Percentiles rank a stretch among this genome's conserved stretches.
These are phyloP conservation scores for Phialocephala sp. DNA, from an alignment of 2,329 filamentous ascomycete genomes.

Conservation along the genomic window DNA sequence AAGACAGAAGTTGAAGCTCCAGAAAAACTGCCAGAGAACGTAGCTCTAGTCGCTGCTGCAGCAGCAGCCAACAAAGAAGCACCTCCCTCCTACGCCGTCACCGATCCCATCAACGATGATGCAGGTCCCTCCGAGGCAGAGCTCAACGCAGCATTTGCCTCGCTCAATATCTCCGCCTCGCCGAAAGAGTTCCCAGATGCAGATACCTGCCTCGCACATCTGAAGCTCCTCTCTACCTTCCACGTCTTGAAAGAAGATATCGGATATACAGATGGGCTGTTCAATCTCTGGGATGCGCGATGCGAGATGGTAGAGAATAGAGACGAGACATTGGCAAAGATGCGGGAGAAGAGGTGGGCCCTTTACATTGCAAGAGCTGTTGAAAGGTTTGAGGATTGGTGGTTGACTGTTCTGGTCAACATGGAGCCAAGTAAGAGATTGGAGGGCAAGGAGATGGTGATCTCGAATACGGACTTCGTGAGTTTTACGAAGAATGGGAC, in stretches of 20 bases:
- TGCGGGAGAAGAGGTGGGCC: constrained; percentile 77
- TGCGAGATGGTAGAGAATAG: constrained; percentile 45
- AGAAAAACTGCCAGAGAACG: constrained; percentile 11
- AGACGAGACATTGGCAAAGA: constrained; percentile 52
- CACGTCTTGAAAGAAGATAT: constrained; percentile 70
- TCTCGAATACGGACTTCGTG: constrained; percentile 17
- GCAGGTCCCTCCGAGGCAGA: constrained; percentile 30
- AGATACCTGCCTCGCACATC: constrained; percentile 71
- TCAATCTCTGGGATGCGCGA: constrained; percentile 60
- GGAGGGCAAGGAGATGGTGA: constrained; percentile 35
- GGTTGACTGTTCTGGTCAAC: constrained; percentile 47
- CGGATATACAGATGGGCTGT: constrained; percentile 70
- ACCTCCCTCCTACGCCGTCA: constrained; percentile 32
- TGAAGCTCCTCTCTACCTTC: constrained; percentile 74
- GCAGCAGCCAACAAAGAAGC: constrained; percentile 16
- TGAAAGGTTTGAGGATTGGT: constrained; percentile 72
- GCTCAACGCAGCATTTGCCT: constrained; percentile 45
- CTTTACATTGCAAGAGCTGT: constrained; percentile 72
- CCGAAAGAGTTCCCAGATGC: constrained; percentile 47
- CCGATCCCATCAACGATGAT: constrained; percentile 20
- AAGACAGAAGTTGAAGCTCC: constrained; percentile 17
- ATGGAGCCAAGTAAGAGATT: constrained; percentile 34
- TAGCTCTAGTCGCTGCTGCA: constrained; percentile 8
- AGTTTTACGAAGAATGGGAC: constrained; percentile 30
- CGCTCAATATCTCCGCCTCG: constrained; percentile 45